A percentile compares a stretch with the other conserved stretches of the same genome.
Evolutionary conservation across 441 rosid species (phyloP).

Genomic region (Kokia cookei): DNA sequence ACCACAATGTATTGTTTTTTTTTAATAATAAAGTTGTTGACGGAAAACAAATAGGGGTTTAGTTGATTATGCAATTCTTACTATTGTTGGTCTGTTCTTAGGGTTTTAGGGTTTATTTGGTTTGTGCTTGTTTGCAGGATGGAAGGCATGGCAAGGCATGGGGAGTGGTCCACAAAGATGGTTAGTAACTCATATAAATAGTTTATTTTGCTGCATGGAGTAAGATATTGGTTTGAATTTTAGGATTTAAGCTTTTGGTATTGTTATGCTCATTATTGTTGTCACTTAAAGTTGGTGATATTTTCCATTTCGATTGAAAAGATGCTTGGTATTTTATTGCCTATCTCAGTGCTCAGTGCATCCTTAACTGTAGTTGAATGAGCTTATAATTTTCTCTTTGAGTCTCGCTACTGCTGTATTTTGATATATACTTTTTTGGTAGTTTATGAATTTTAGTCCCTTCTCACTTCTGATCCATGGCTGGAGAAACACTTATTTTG

Average conservation of each 20-base stretch:
- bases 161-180: slow-evolving; percentile 86
- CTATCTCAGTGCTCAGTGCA: not conserved
- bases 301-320: not conserved
- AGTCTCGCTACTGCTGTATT: not conserved
- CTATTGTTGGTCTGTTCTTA: not conserved
- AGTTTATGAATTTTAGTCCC: not conserved
- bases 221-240: not conserved
- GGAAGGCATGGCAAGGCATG: slow-evolving; percentile 96
- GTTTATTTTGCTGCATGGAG: not conserved
- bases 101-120: slow-evolving; percentile 9
- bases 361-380: not conserved
- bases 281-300: not conserved
- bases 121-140: slow-evolving; percentile 47
- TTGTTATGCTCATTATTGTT: not conserved
- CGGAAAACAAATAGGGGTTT: not conserved
- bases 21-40: not conserved
- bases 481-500: not conserved
- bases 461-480: not conserved
- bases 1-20: not conserved
- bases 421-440: not conserved
- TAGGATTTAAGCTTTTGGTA: not conserved
- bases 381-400: not conserved
- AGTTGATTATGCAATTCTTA: not conserved
- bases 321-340: not conserved
- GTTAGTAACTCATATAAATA: slow-evolving; percentile 31